Base-by-base conservation (phyloP, 2,329 filamentous ascomycete species). In the Penicillium sp. region DNA sequence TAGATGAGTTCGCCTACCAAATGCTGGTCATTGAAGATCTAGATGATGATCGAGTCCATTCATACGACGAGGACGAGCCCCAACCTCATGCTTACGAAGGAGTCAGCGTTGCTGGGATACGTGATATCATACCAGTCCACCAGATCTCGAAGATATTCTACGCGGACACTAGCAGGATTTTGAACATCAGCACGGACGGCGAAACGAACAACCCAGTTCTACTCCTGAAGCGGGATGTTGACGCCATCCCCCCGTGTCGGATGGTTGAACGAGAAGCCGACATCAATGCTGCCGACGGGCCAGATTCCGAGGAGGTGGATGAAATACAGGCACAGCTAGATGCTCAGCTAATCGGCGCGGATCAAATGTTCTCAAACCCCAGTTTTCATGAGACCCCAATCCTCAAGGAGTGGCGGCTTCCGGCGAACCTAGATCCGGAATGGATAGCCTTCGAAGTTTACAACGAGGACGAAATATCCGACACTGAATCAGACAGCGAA, bases 381-480 rank as follows among this genome's bases (percentile, higher is more conserved):
- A 70, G 54, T 48, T 71, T 73, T 7, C 70, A 76, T 46, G 72
- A 76, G 56, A 68, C 64, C 58, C 70, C 71, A 17, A 71, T 76
- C 35, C 72, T 71, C 1, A 78, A 81, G 50, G 75, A 79, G 7
- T 90, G 87, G 85, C 80, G 81, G 11, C 80, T 96, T 3, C 92
- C 92, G 0, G 82, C 84, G 1, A 90, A 93, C 63, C 81, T 97
- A 0, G 93, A 97, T 68, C 88, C 90, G 0, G 93, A 96, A 76
- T 97, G 93, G 93, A 86, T 97, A 66, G 93, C 93, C 0, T 87
- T 97, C 17, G 92, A 97, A 73, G 91, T 97, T 1, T 95, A 90
- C 72, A 85, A 86, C 17, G 88, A 91, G 69, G 80, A 83, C 30
- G 83, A 87, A 3, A 80, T 83, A 1, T 85, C 85, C 0, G 84